phyloP scores from a whole-genome alignment of 2,329 filamentous ascomycete species.

The Pseudopithomyces maydicus region DNA sequence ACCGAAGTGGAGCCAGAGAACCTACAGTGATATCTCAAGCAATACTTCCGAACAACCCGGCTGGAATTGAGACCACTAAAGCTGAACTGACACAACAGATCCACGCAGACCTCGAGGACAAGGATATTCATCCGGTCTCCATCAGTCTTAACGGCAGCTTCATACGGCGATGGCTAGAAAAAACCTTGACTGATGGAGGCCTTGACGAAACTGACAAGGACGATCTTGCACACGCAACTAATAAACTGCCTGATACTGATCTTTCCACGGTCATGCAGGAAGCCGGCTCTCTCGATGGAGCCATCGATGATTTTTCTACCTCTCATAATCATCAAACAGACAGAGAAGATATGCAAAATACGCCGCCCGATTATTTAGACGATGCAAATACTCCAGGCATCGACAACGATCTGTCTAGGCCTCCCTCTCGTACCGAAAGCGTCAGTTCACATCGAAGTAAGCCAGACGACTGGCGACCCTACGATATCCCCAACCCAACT shows the following conservation, averaged over 20 bases:
- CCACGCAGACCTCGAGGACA: constrained; percentile 2
- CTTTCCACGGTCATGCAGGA: not conserved
- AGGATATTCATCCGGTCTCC: constrained; percentile 1
- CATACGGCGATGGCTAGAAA: constrained; percentile 2
- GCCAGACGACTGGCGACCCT: constrained; percentile 1
- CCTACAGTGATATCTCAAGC: constrained; percentile 4
- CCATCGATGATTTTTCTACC: not conserved
- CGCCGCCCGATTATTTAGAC: not conserved
- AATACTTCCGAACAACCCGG: not conserved
- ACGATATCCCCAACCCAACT: not conserved
- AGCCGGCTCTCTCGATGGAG: not conserved
- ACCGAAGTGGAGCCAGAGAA: constrained; percentile 1
- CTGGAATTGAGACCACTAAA: not conserved
- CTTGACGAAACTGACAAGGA: not conserved
- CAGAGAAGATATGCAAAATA: not conserved
- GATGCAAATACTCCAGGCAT: not conserved
- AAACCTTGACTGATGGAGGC: not conserved
- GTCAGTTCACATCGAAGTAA: constrained; percentile 1
- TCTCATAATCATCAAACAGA: not conserved
- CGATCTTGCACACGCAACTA: not conserved
- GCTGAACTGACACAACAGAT: constrained; percentile 1
- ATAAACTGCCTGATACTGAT: not conserved
- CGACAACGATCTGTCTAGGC: not conserved
- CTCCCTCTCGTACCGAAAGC: constrained; percentile 2
- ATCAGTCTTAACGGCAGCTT: constrained; percentile 1